These are phyloP conservation scores for Diaporthe batatas DNA, from an alignment of 2,329 filamentous ascomycete species.

Conservation along the genomic window DNA sequence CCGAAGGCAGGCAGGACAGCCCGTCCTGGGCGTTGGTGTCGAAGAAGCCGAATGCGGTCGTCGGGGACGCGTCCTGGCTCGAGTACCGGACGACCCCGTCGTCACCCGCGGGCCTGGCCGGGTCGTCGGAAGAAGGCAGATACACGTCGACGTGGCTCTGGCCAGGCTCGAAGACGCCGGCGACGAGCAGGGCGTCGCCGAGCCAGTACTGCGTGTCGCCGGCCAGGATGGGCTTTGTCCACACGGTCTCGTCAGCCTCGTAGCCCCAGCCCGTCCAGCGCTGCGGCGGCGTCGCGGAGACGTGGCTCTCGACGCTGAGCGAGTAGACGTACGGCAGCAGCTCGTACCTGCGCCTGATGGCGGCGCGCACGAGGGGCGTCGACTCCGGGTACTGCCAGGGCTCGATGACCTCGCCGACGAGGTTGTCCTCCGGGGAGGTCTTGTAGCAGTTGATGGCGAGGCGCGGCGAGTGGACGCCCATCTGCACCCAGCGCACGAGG, in stretches of 20 bases:
- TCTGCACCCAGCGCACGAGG: constrained; percentile 79
- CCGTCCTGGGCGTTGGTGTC: constrained; percentile 5
- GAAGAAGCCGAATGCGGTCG: constrained; percentile 2
- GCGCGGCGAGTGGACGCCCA: constrained; percentile 76
- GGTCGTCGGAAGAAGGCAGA: constrained; percentile 55
- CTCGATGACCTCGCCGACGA: constrained; percentile 79
- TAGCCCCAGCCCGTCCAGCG: constrained; percentile 82
- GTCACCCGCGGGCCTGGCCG: neutral
- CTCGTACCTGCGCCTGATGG: constrained; percentile 79
- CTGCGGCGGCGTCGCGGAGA: constrained; percentile 72
- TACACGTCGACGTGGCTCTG: constrained; percentile 69
- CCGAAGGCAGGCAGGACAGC: neutral
- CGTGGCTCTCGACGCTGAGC: constrained; percentile 72
- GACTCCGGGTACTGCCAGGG: constrained; percentile 83
- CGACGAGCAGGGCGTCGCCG: constrained; percentile 74
- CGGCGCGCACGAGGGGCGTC: constrained; percentile 71
- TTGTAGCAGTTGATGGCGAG: constrained; percentile 87
- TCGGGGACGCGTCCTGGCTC: neutral
- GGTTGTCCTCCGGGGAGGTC: constrained; percentile 74
- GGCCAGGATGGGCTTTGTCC: constrained; percentile 69
- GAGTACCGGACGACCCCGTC: neutral
- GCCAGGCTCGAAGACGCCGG: constrained; percentile 75
- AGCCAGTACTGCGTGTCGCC: constrained; percentile 82
- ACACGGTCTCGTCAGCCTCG: constrained; percentile 75
- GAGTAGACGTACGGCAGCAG: constrained; percentile 80